Evolutionary conservation across 352 stramenopile genomes (phyloP).

Genomic region (Globisporangium emineosum): DNA sequence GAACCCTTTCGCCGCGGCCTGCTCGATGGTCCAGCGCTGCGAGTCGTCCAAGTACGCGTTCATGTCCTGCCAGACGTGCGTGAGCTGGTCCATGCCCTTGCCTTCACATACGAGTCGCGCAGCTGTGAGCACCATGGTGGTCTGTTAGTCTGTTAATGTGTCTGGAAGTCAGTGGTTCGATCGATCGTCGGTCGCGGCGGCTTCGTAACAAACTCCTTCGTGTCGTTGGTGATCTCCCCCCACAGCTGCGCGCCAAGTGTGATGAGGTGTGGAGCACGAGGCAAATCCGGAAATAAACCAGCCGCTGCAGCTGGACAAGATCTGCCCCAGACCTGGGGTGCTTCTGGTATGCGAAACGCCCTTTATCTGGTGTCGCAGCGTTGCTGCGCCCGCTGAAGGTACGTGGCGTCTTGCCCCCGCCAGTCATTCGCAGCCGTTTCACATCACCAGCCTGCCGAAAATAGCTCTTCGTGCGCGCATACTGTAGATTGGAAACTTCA

Average conservation of each 20-base stretch:
- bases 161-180: constrained; percentile 1
- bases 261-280: constrained; percentile 5
- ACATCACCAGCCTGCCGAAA: no score
- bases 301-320: background rate
- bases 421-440: constrained; percentile 10
- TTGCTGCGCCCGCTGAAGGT: background rate
- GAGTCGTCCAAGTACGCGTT: constrained; percentile 57
- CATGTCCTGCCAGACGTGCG: constrained; percentile 51
- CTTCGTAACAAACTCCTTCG: background rate
- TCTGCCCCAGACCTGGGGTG: background rate
- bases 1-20: constrained; percentile 48
- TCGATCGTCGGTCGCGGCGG: background rate
- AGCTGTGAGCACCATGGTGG: constrained; percentile 51
- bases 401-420: constrained; percentile 12
- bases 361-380: background rate
- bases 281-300: constrained; percentile 12
- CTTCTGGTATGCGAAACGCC: constrained; percentile 3
- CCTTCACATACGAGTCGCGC: constrained; percentile 42
- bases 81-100: constrained; percentile 46
- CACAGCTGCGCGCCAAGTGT: constrained; percentile 16
- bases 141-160: background rate
- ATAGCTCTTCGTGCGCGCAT: constrained; percentile 6
- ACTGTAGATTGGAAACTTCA: constrained; percentile 5
- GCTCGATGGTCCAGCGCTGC: constrained; percentile 53
- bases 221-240: background rate